Conservation (phyloP, 1,139 yeast genomes). For the Diutina sp. region DNA sequence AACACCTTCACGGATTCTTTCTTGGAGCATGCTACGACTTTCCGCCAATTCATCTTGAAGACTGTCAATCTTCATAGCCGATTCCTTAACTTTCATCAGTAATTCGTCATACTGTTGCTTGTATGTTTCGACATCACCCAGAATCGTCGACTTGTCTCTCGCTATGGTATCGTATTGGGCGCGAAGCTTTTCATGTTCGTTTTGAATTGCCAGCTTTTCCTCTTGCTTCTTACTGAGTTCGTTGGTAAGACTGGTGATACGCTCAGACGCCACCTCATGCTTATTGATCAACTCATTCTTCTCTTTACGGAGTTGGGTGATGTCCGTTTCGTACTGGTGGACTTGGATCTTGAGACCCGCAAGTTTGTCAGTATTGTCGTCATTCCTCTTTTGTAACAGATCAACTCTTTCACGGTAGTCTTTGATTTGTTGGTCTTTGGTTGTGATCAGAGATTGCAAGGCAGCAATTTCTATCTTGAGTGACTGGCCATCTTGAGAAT, state of each 20-base stretch:
- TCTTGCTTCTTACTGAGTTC: constrained; percentile 24
- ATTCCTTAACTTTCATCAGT: constrained; percentile 53
- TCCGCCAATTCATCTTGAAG: constrained; percentile 76
- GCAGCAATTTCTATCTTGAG: constrained; percentile 30
- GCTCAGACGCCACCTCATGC: constrained; percentile 25
- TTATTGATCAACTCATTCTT: constrained; percentile 26
- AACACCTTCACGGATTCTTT: constrained; percentile 66
- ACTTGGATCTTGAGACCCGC: constrained; percentile 31
- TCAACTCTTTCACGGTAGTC: constrained; percentile 27
- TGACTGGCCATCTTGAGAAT: constrained; percentile 20
- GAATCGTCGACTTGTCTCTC: constrained; percentile 33
- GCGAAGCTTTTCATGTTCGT: constrained; percentile 37
- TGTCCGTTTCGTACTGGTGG: constrained; percentile 23
- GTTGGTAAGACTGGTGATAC: constrained; percentile 17
- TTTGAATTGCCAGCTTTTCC: constrained; percentile 39
- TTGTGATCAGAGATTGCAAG: constrained; percentile 22
- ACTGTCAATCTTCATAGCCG: constrained; percentile 44
- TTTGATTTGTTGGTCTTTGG: constrained; percentile 36
- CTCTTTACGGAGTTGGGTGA: constrained; percentile 19
- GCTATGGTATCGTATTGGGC: constrained; percentile 36
- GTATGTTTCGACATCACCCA: constrained; percentile 42
- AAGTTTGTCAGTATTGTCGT: constrained; percentile 22
- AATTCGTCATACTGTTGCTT: constrained; percentile 75
- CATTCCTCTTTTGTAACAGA: constrained; percentile 12
- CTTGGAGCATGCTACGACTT: constrained; percentile 58